A percentile compares a stretch with the other conserved stretches of the same genome.
phyloP scores from a whole-genome alignment of 1,284 basidiomycete species.

The Pterulicium gracile region DNA sequence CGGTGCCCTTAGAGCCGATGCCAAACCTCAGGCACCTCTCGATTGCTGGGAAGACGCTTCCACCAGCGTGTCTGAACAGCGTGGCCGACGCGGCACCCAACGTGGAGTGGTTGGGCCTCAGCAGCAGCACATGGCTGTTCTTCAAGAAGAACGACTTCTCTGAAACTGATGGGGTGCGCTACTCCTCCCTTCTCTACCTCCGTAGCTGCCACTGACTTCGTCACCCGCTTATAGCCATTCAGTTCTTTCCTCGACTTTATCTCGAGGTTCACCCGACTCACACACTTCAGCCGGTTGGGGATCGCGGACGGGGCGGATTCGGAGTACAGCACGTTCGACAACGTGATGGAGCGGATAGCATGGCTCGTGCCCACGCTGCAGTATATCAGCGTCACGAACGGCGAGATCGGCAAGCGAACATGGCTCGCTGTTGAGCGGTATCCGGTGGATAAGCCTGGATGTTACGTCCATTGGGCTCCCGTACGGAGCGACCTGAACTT shows the following conservation, averaged over 20 bases:
- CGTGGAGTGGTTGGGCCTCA: slow-evolving; percentile 2
- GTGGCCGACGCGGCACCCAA: neutral
- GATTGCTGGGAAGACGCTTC: slow-evolving; percentile 1
- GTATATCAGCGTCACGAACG: neutral
- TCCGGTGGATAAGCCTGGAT: neutral
- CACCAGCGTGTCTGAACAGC: neutral
- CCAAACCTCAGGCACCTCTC: neutral
- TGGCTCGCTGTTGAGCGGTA: slow-evolving; percentile 1
- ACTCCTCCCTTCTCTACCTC: neutral
- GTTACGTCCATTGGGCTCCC: slow-evolving; percentile 1
- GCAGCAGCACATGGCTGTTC: slow-evolving; percentile 1
- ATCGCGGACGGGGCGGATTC: neutral
- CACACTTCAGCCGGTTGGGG: slow-evolving; percentile 1
- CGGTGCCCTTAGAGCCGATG: neutral
- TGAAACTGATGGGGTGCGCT: neutral
- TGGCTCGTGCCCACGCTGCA: slow-evolving; percentile 2
- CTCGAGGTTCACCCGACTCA: neutral
- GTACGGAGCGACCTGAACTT: neutral
- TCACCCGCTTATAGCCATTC: neutral
- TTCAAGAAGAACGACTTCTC: slow-evolving; percentile 1
- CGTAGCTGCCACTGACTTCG: neutral
- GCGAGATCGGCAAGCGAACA: neutral
- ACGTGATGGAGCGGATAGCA: slow-evolving; percentile 1
- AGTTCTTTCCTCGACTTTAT: neutral
- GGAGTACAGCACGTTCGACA: neutral